Conservation (phyloP, 129 eudicot species). For the Flaveria ramosissima region DNA sequence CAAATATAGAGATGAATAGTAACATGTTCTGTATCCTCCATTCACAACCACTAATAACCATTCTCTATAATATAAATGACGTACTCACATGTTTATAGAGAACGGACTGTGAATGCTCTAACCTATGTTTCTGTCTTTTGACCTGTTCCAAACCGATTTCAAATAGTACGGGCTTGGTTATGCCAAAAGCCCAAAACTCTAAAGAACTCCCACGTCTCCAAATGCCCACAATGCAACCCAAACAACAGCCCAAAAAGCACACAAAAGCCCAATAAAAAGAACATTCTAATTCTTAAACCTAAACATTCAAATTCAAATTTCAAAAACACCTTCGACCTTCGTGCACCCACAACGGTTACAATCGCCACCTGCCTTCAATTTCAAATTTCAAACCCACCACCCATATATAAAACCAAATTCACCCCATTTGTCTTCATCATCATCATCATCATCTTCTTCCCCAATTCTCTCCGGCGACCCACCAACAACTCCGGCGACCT, state of each 20-base stretch:
- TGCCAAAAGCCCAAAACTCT: too few species aligned
- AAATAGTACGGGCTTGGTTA: too few species aligned
- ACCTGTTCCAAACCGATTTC: too few species aligned
- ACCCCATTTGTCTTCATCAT: background rate
- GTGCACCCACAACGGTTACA: background rate
- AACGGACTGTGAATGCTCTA: too few species aligned
- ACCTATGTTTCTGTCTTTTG: too few species aligned
- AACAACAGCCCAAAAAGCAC: background rate
- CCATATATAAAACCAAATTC: background rate
- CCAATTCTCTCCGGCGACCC: background rate
- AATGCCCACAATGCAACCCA: background rate
- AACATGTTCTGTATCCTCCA: too few species aligned
- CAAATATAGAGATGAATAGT: too few species aligned
- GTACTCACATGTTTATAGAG: too few species aligned
- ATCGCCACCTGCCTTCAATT: conserved; percentile 11
- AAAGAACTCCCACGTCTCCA: too few species aligned
- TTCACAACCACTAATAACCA: too few species aligned
- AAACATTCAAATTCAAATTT: conserved; percentile 22
- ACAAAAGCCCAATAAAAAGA: background rate
- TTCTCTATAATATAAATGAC: too few species aligned
- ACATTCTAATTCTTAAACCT: background rate
- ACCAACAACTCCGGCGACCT: background rate
- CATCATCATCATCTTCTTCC: background rate
- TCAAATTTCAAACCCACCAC: conserved; percentile 25
- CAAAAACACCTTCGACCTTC: background rate